Evolutionary conservation across 2,329 filamentous ascomycete genomes (phyloP), one percentile per base, ranked within the genome.

Genomic region (Didymosphaeria variabile): DNA sequence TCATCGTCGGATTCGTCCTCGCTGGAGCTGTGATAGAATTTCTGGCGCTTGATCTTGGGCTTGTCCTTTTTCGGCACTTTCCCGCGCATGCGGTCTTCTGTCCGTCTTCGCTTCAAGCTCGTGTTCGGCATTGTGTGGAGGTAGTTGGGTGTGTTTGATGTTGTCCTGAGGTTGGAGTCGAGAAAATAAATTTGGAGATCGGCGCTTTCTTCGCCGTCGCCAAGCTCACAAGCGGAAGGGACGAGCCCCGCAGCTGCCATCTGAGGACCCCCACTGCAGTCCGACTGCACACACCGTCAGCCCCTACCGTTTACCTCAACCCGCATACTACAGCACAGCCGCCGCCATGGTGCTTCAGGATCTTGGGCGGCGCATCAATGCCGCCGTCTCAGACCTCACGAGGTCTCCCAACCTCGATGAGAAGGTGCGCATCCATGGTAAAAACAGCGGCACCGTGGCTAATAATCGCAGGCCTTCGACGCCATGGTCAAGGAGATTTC

Each of bases 401-500:
- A 87, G 94, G 74, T 93, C 95, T 60, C 91, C 89, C 67, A 97
- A 97, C 76, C 88, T 98, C 71, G 94, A 98, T 77, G 95, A 99
- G 83, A 98, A 98, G 90, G 93, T 91, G 77, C 42, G 58, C 51
- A 59, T 45, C 15, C 38, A 42, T 17, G 26, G 38, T 53, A 23
- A 36, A 54, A 53, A 46, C 61, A 70, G 51, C 44, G 51, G 51
- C 51, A 53, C 32, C 19, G 54, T 47, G 56, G 62, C 55, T 53
- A 73, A 85, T 76, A 72, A 36, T 60, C 31, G 55, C 31, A 95
- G 92, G 93, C 94, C 45, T 98, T 99, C 79, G 95, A 99, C 84
- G 86, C 87, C 72, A 99, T 99, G 95, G 87, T 99, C 79, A 98
- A 98, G 83, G 94, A 98, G 81, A 98, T 99, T 74, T 97, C 93